Evolutionary conservation across 768 basidiomycete genomes (phyloP), one percentile per base, ranked within the genome.

Genomic region (Boletus fagicola): DNA sequence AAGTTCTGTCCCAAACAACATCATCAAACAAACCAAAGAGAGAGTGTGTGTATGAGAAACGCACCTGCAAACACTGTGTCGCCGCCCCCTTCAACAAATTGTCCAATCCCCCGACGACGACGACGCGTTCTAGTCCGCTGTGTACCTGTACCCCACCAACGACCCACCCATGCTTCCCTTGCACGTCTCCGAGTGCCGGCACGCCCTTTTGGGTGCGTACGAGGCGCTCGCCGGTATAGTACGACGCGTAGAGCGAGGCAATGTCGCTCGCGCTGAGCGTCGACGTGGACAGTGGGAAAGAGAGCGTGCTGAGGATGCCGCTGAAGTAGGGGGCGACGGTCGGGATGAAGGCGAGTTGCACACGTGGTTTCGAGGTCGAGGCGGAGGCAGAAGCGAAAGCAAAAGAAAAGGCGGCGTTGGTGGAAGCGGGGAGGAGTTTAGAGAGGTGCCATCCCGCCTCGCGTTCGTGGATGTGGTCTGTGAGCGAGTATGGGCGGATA

Each of bases 391-490:
- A n/a, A 9, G 38, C 18, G 13, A 44, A 2, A 9, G 26, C 11
- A 18, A 6, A 11, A 6, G 36, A 8, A 30, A 1, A 30, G 8
- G 30, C 30, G 2, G 12, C 8, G 33, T 43, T 24, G 1, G 47
- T 2, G 20, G 62, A 16, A 0, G 20, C 11, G 5, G 73, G 62
- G 40, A 87, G 74, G 36, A 92, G 81, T 4, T 72, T 73, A 9
- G 89, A 84, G 50, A 99, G 85, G 72, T 97, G 97, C 62, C 77
- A 77, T 3, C 87, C 86, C 0, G 95, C 92, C 74, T 99, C 97
- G 45, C 97, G 90, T 73, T 99, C 97, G 78, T 99, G 97, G 67
- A 99, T 97, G 75, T 99, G 97, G 72, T 95, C 94, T 15, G 97
- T 99, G 48, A 99, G 76, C 0, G 92, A 67, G 75, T 99, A 99